Evolutionary conservation across 495 filamentous ascomycete species (phyloP), one percentile per base, ranked within the genome.

Genomic region (Podospora pseudoanserina): DNA sequence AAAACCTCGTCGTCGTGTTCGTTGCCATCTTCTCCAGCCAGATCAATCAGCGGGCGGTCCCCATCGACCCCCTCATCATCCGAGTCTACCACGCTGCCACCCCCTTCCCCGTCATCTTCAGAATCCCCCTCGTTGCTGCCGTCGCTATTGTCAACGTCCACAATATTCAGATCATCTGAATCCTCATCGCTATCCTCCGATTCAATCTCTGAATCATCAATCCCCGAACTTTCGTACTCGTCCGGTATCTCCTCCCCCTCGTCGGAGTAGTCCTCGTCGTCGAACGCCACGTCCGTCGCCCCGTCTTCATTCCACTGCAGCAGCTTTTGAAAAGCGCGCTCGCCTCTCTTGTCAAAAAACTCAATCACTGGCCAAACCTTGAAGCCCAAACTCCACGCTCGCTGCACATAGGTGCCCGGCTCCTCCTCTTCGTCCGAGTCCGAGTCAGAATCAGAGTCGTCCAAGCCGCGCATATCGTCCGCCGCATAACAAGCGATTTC

Each of bases 141-240:
- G 39, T 49, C 60, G 16, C 60, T 64, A 20, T 67, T 68, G 27
- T 57, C 49, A 7, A 63, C 63, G 27, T 64, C 66, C 7, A 67
- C 49, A 5, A 75, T 70, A 7, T 67, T 18, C 54, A 78, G 67
- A n/a, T 73, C 59, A 1, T 68, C 61, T 16, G 74, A 71, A 30
- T 76, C 71, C 0, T 68, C 68, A 0, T 64, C 72, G 65, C 77
- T 32, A 11, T 19, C 28, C 18, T 20, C 28, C n/a, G 26, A 30
- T 30, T 63, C 61, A 16, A 63, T 39, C 30, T 28, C 28, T 5
- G 19, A 28, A 32, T 63, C 76, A 64, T 77, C 72, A 26, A 78
- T 78, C 0, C 76, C 76, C 2, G 68, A 68, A 67, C 76, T 78
- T 44, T 76, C 76, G 28, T 78, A 78, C 49, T 74, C 71, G 20